phyloP scores from a whole-genome alignment of 306 rosid genomes.

The Ceratonia siliqua region DNA sequence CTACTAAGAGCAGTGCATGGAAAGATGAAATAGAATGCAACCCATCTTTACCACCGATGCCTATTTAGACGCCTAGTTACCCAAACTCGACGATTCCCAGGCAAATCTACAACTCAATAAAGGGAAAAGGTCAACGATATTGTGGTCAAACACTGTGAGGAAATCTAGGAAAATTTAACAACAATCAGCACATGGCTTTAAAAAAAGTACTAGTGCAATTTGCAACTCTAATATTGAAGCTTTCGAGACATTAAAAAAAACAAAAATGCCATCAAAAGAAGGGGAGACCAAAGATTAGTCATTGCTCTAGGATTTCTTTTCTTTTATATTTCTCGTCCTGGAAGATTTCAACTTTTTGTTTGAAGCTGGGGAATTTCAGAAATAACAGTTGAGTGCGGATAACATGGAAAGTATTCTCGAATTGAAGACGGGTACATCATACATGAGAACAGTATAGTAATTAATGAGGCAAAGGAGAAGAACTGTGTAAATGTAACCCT shows the following conservation, averaged over 20 bases:
- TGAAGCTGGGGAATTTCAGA: constrained; percentile 42
- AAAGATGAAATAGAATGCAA: constrained; percentile 66
- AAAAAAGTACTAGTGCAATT: constrained; percentile 45
- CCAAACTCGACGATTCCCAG: constrained; percentile 30
- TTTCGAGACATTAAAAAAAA: constrained; percentile 41
- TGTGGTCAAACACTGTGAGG: constrained; percentile 54
- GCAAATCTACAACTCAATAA: constrained; percentile 43
- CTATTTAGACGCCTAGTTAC: constrained; percentile 38
- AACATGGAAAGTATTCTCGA: background rate
- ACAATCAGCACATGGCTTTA: constrained; percentile 43
- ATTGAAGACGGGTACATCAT: background rate
- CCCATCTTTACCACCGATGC: constrained; percentile 53
- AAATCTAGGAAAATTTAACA: constrained; percentile 40
- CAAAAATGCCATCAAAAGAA: constrained; percentile 51
- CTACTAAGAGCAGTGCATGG: constrained; percentile 59
- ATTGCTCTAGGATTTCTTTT: constrained; percentile 32
- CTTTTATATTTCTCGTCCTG: constrained; percentile 25
- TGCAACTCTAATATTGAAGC: constrained; percentile 46
- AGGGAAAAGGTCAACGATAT: constrained; percentile 53
- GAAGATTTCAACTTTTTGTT: constrained; percentile 35
- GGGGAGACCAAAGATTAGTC: constrained; percentile 44
- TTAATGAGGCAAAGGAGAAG: constrained; percentile 43
- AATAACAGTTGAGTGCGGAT: constrained; percentile 48
- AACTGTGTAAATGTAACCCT: constrained; percentile 41
- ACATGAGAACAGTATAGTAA: constrained; percentile 34